A percentile compares a stretch with the other conserved stretches of the same genome.
Conservation (phyloP, 75 land plant species). For the Cunninghamia lanceolata region DNA sequence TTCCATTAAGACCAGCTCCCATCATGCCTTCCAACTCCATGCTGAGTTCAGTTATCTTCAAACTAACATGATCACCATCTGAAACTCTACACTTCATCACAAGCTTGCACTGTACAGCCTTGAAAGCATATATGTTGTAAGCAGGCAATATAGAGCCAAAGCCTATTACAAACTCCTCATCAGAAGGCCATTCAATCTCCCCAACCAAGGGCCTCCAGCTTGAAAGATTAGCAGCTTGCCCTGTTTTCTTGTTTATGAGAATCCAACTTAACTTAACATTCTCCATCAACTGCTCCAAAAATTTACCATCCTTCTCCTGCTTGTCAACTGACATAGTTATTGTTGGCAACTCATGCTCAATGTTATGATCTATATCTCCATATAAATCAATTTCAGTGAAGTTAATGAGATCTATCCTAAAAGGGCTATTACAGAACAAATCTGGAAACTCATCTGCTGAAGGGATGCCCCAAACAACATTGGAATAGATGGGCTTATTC, state of each 20-base stretch:
- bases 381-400: neutral
- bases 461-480: slow-evolving; percentile 28
- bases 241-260: slow-evolving; percentile 11
- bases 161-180: slow-evolving; percentile 1
- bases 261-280: slow-evolving; percentile 21
- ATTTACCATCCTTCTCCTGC: slow-evolving; percentile 17
- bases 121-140: neutral
- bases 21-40: slow-evolving; percentile 35
- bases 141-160: slow-evolving; percentile 16
- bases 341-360: neutral
- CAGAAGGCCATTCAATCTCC: slow-evolving; percentile 11
- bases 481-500: slow-evolving; percentile 23
- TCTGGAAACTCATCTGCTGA: slow-evolving; percentile 16
- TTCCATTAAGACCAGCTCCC: slow-evolving; percentile 28
- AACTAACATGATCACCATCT: neutral
- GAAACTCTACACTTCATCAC: slow-evolving; percentile 8
- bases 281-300: slow-evolving; percentile 12
- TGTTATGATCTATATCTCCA: neutral
- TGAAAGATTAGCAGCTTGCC: slow-evolving; percentile 15
- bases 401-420: slow-evolving; percentile 25
- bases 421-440: slow-evolving; percentile 36
- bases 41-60: slow-evolving; percentile 34
- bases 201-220: slow-evolving; percentile 18
- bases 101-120: slow-evolving; percentile 17
- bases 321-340: slow-evolving; percentile 6